Evolutionary conservation across 139 green algal genomes (phyloP), one percentile per base, ranked within the genome.

Genomic region (Trebouxia sp.): DNA sequence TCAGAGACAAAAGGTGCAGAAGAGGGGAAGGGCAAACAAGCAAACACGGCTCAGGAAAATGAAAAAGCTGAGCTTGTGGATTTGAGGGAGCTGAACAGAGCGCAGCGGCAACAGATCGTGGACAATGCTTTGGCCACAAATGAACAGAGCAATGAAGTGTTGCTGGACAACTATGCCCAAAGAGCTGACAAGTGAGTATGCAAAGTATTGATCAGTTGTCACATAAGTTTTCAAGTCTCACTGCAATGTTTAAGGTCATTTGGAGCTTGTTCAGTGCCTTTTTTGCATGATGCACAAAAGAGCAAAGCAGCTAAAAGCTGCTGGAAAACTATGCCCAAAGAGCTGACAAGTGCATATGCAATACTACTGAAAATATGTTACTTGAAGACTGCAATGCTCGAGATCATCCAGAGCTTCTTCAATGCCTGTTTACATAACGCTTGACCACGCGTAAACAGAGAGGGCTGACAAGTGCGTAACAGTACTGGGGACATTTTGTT

Each of bases 71-170:
- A 77, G 26, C 20, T 53, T 51, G 67, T 77, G 41, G 67, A 77
- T 24, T 51, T 77, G 10, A n/a, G 41, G 1, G 28, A 53, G 20
- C 28, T 79, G 45, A 55, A 45, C 20, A 28, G 32, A 28, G 4
- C 47, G 9, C 43, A 62, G 28, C 47, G 72, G 28, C 72, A 55
- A n/a, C 43, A 65, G 32, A 39, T 66, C 37, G 43, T 79, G 50
- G 72, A 55, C 45, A 62, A 42, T 32, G 72, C 72, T 7, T 45
- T 79, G 72, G 72, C 72, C 10, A 79, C 72, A 8, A 39, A 79
- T 43, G 72, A 79, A 30, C 72, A 79, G 50, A 65, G 47, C 72
- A 79, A 79, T 79, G 72, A 79, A 28, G 47, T 65, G 3, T 79
- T 65, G 17, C 47, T 79, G 14, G n/a, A 79, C 20, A 65, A 10